Percentiles rank a stretch among this genome's conserved stretches.
These are phyloP conservation scores for Podospora comata DNA, from an alignment of 495 filamentous ascomycete species.

Conservation along the genomic window DNA sequence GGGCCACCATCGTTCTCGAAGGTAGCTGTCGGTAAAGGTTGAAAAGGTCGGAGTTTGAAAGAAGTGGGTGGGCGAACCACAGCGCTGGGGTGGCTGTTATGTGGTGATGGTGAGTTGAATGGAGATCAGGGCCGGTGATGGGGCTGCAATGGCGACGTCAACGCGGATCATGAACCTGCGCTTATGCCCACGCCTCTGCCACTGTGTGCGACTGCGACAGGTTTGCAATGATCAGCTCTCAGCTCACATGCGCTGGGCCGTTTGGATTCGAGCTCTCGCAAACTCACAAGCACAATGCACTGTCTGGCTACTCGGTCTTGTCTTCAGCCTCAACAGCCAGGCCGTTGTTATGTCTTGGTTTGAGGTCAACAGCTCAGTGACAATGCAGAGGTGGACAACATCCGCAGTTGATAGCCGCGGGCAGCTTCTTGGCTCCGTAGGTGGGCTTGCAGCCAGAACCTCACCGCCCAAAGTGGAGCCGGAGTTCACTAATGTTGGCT, in stretches of 20 bases:
- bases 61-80: background rate
- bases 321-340: background rate
- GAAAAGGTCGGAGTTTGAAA: background rate
- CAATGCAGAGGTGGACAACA: background rate
- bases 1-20: slow-evolving; percentile 21
- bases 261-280: background rate
- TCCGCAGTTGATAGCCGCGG: background rate
- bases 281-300: background rate
- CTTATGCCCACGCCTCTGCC: background rate
- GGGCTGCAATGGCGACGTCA: slow-evolving; percentile 8
- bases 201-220: background rate
- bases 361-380: background rate
- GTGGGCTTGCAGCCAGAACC: background rate
- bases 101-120: background rate
- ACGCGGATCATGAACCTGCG: slow-evolving; percentile 7
- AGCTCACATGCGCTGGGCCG: background rate
- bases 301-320: background rate
- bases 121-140: background rate
- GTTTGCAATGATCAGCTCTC: background rate
- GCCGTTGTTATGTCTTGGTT: background rate
- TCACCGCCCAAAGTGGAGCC: slow-evolving; percentile 7
- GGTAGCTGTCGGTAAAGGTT: background rate
- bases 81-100: background rate
- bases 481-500: background rate
- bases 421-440: background rate